Percentiles rank a stretch among this genome's conserved stretches.
Evolutionary conservation across 805 yeast genomes (phyloP).

Genomic region (Starmerella khaoyaiensis): DNA sequence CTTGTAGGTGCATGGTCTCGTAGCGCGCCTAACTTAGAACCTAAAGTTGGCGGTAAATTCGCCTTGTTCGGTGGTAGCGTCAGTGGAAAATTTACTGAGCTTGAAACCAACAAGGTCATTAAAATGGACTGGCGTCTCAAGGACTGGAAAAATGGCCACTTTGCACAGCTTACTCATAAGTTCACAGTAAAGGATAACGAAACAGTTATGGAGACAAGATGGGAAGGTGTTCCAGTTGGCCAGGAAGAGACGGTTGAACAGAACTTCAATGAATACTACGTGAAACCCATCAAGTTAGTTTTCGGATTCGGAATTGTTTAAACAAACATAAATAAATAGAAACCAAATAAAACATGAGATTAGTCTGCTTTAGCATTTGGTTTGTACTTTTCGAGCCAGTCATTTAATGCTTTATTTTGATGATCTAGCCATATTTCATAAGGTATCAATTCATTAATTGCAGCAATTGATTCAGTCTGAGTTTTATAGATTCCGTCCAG

Average conservation of each 20-base stretch:
- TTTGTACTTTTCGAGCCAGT: too few species aligned
- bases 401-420: too few species aligned
- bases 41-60: constrained; percentile 50
- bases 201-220: constrained; percentile 63
- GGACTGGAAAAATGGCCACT: constrained; percentile 81
- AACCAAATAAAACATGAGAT: too few species aligned
- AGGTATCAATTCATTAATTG: too few species aligned
- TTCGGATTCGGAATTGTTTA: constrained; percentile 72
- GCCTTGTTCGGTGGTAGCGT: constrained; percentile 80
- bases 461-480: too few species aligned
- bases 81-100: constrained; percentile 49
- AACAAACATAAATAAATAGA: too few species aligned
- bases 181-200: constrained; percentile 73
- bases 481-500: too few species aligned
- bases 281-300: constrained; percentile 75
- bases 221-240: constrained; percentile 88
- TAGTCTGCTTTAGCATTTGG: too few species aligned
- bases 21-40: constrained; percentile 46
- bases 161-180: constrained; percentile 50
- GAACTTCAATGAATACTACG: constrained; percentile 81
- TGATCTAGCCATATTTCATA: too few species aligned
- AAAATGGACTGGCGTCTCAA: constrained; percentile 74
- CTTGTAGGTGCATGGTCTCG: constrained; percentile 88
- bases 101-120: constrained; percentile 47
- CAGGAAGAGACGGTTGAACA: constrained; percentile 77